Evolutionary conservation across 108 stramenopile species (phyloP), one percentile per base, ranked within the genome.

Genomic region (Nitzschia sp.): DNA sequence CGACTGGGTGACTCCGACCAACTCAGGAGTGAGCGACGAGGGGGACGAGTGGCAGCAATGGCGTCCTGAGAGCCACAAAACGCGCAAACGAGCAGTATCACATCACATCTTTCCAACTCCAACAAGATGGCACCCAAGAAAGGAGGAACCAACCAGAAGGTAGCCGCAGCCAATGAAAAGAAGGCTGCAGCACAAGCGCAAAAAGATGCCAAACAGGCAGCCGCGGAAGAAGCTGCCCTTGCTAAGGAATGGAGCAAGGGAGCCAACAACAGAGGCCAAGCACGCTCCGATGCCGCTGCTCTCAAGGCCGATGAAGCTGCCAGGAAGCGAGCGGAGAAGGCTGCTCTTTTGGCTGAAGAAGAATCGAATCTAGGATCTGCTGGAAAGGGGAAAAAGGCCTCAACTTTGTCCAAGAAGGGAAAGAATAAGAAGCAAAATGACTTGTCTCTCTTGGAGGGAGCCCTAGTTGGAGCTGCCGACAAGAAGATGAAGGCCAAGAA

Each of bases 271-370:
- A 34, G 82, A 19, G 84, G 84, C 34, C 60, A 67, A 14, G 42
- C 67, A 8, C 55, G 73, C 42, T 72, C 78, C 0, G 86, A 85
- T 7, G 76, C 77, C 7, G 78, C 82, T 0, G 86, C 87, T 7
- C 77, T 73, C 39, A 93, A 91, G 71, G 89, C 92, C 12, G 92
- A 90, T 51, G 92, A 93, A 57, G 78, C 76, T 8, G 89, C 89
- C 10, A 70, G 88, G 10, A 90, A 89, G 54, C 62, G 62, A 62
- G 67, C 69, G 17, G 92, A 93, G 71, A 90, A 90, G 71, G 85
- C 63, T 11, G 87, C 71, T n/a, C 67, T 90, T 0, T 64, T 89
- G 10, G 85, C 83, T 0, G 83, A 75, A 29, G 92, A 93, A 65
- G 92, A 90, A 66, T 82, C 69, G 14, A 76, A 63, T 24, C 25